Evolutionary conservation across 352 stramenopile species (phyloP).

Genomic region (Pythium apleroticum): DNA sequence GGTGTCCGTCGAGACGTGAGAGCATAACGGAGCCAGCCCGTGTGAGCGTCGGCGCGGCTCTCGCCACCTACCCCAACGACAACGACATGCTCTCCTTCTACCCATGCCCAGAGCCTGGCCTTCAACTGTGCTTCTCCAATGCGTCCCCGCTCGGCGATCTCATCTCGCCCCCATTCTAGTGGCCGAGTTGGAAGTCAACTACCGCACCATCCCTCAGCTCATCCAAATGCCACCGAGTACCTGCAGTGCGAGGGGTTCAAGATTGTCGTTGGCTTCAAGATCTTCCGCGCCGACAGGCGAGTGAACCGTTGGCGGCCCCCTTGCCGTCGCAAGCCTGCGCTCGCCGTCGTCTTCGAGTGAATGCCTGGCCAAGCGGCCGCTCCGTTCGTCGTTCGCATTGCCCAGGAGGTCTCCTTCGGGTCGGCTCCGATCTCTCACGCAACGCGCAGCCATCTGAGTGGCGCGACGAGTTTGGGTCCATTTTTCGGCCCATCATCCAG

Average conservation of each 20-base stretch:
- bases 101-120: not conserved
- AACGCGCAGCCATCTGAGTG: too few species aligned
- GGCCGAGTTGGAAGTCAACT: not conserved
- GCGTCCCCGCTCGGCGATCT: not conserved
- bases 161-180: not conserved
- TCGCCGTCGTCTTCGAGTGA: not conserved
- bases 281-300: not conserved
- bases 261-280: not conserved
- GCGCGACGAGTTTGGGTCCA: too few species aligned
- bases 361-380: not conserved
- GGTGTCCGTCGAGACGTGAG: not conserved
- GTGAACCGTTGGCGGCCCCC: not conserved
- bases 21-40: not conserved
- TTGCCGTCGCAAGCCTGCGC: not conserved
- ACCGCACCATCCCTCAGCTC: not conserved
- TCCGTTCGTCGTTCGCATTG: not conserved
- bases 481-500: too few species aligned
- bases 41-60: not conserved
- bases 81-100: not conserved
- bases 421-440: not conserved
- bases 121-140: not conserved
- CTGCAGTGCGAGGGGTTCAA: not conserved
- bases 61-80: not conserved
- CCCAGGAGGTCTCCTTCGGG: not conserved
- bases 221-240: not conserved